phyloP scores from a whole-genome alignment of 148 eudicot genomes.

The Diospyros kaki region DNA sequence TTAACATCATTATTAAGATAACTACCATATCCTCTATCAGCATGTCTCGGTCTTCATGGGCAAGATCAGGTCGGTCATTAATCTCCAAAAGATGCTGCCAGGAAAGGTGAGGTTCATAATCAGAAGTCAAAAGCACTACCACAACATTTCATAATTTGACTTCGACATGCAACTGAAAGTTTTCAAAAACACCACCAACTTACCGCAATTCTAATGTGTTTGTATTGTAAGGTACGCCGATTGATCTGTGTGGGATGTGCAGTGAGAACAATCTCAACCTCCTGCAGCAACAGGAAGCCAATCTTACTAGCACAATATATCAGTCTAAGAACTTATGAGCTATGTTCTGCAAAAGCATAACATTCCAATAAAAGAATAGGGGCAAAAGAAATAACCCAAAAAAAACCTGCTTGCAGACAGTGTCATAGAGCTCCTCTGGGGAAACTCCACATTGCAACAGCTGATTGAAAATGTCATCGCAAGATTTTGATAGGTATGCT shows the following conservation, averaged over 20 bases:
- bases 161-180: conserved; percentile 2
- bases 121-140: background rate
- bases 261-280: conserved; percentile 86
- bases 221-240: conserved; percentile 80
- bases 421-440: conserved; percentile 67
- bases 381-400: background rate
- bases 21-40: conserved; percentile 88
- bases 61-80: conserved; percentile 79
- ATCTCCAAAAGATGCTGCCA: conserved; percentile 86
- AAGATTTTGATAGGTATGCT: conserved; percentile 66
- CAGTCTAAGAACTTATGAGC: background rate
- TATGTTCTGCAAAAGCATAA: background rate
- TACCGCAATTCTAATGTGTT: conserved; percentile 85
- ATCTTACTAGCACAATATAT: conserved; percentile 1
- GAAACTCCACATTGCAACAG: conserved; percentile 71
- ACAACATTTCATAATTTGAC: background rate
- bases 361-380: conserved; percentile 6
- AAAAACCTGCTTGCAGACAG: conserved; percentile 84
- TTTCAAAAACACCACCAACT: conserved; percentile 10
- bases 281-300: conserved; percentile 44
- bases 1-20: background rate
- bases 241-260: conserved; percentile 97
- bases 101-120: conserved; percentile 6
- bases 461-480: conserved; percentile 78
- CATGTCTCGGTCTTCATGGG: conserved; percentile 77